Base-by-base conservation (phyloP, 1,284 basidiomycete species). In the Tilletia setariae region DNA sequence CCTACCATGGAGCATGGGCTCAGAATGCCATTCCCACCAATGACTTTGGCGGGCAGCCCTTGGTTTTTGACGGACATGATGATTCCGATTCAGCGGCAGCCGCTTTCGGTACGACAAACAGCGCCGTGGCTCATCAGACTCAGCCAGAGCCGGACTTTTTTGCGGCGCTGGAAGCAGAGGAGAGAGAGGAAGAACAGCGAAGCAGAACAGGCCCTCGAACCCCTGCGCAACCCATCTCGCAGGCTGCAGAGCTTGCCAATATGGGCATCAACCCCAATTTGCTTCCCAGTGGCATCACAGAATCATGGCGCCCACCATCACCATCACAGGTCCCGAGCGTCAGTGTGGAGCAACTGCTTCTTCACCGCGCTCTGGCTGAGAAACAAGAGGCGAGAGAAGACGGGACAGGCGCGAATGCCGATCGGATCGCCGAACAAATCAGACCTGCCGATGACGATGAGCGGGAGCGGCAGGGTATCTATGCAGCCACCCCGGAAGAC, bases 401-500 rank as follows among this genome's bases (percentile, higher is more conserved):
- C 6, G 35, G 35, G 35, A 40, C 35, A 11, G 35, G 35, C 6
- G 56, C 28, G 9, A 30, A 61, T 40, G 56, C 28, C 30, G 56
- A 61, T 30, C 56, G 56, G 32, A 30, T 30, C 28, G 19, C 28
- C 16, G 56, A 61, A n/a, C 56, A 30, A n/a, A 61, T 61, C 56
- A 25, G 19, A 40, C 56, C 56, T 35, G 56, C 56, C n/a, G 56
- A 61, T 11, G 56, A 61, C 32, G 56, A 61, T 21, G 56, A 61
- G 56, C 56, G 56, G 28, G 56, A 61, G 28, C 28, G 32, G n/a
- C 56, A 61, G 56, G 56, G 56, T n/a, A 21, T 61, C 28, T 61
- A 30, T 35, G 56, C 56, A 6, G 3, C 56, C 7, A 61, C 56
- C 6, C 56, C 56, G n/a, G 56, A 61, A 16, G 56, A 61, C 28